Percentiles rank a stretch among this genome's conserved stretches.
phyloP scores from a whole-genome alignment of 352 stramenopile genomes.

The Phytophthora megakarya region DNA sequence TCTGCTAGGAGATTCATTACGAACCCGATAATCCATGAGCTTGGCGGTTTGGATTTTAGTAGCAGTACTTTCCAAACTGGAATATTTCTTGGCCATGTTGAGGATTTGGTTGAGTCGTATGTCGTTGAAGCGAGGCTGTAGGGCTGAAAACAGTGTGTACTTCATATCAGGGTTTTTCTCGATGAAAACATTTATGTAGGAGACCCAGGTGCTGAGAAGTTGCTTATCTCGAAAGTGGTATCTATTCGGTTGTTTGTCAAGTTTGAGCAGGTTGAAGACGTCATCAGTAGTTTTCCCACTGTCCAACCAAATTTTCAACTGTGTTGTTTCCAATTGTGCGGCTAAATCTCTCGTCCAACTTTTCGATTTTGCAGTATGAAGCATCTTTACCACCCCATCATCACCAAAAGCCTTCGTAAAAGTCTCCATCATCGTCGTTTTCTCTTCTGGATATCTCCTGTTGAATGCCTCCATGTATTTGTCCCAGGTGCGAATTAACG shows the following conservation, averaged over 20 bases:
- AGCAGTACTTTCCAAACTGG: background rate
- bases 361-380: background rate
- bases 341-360: background rate
- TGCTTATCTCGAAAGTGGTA: no score
- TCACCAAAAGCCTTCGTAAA: background rate
- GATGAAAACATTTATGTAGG: background rate
- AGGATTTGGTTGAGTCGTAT: background rate
- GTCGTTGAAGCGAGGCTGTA: background rate
- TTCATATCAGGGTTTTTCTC: background rate
- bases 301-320: background rate
- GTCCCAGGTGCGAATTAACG: background rate
- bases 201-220: background rate
- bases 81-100: background rate
- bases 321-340: slow-evolving; percentile 2
- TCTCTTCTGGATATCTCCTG: background rate
- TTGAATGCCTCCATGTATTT: slow-evolving; percentile 6
- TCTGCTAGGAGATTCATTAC: background rate
- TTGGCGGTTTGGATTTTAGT: background rate
- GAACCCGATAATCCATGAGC: background rate
- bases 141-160: background rate
- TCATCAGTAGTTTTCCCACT: background rate
- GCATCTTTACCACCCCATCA: background rate
- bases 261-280: background rate
- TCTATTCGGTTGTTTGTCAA: background rate
- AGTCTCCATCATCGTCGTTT: slow-evolving; percentile 3